A percentile compares a stretch with the other conserved stretches of the same genome.
phyloP scores from a whole-genome alignment of 1,284 basidiomycete genomes.

The Ceratobasidium sp. region DNA sequence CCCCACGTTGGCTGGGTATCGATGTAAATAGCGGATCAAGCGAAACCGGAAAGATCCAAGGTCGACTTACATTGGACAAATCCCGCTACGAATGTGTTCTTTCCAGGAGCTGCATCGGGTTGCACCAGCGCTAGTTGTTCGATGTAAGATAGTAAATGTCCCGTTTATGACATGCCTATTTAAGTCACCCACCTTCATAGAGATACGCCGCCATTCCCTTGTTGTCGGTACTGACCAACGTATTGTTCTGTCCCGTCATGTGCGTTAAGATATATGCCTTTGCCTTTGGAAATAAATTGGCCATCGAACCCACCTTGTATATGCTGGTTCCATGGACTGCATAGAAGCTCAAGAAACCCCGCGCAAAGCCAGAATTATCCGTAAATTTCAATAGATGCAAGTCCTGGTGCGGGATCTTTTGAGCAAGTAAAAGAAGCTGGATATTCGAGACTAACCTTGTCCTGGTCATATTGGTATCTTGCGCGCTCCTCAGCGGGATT shows the following conservation, averaged over 20 bases:
- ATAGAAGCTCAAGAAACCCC: slow-evolving; percentile 81
- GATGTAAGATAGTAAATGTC: too few relatives aligned
- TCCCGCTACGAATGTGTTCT: slow-evolving; percentile 77
- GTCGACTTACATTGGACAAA: slow-evolving; percentile 73
- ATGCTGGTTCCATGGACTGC: slow-evolving; percentile 84
- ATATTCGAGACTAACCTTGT: slow-evolving; percentile 60
- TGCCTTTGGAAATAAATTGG: neutral
- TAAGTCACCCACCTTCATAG: slow-evolving; percentile 68
- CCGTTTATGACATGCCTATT: too few relatives aligned
- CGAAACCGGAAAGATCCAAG: neutral
- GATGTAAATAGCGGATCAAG: neutral
- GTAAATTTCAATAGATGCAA: slow-evolving; percentile 74
- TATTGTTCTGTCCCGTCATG: slow-evolving; percentile 70
- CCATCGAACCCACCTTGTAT: slow-evolving; percentile 66
- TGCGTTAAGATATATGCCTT: neutral
- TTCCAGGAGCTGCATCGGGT: slow-evolving; percentile 74
- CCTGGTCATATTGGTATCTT: slow-evolving; percentile 71
- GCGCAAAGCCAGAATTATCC: slow-evolving; percentile 66
- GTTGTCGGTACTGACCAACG: slow-evolving; percentile 79
- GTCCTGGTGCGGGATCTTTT: slow-evolving; percentile 54
- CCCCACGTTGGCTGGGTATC: slow-evolving; percentile 73
- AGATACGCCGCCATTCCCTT: slow-evolving; percentile 86
- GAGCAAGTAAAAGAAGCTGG: neutral
- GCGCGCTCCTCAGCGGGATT: slow-evolving; percentile 78
- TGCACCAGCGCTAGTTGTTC: slow-evolving; percentile 66